Conservation (phyloP, 768 basidiomycete species). For the Pholiota molesta region DNA sequence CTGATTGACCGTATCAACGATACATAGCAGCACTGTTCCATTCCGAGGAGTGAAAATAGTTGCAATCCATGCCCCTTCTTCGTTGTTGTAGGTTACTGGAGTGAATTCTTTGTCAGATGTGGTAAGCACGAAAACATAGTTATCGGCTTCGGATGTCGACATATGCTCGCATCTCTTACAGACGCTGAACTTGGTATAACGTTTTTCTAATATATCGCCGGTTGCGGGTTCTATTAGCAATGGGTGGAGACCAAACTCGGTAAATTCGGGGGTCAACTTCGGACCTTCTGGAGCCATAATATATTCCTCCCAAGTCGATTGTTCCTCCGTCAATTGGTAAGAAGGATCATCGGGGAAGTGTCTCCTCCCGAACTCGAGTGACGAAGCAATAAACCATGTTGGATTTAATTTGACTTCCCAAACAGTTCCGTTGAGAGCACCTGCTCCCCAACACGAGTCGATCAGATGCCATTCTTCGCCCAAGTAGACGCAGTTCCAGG, state of each 20-base stretch:
- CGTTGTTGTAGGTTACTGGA: conserved; percentile 36
- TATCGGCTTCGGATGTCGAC: conserved; percentile 42
- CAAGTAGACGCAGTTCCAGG: conserved; percentile 50
- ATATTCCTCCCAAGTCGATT: conserved; percentile 47
- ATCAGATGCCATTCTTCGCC: conserved; percentile 50
- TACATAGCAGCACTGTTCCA: conserved; percentile 37
- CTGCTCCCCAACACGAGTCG: conserved; percentile 53
- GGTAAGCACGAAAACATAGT: conserved; percentile 42
- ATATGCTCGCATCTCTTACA: conserved; percentile 52
- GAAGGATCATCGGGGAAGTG: conserved; percentile 49
- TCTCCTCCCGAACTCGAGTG: conserved; percentile 43
- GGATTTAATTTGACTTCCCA: conserved; percentile 41
- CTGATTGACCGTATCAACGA: conserved; percentile 35
- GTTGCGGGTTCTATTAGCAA: conserved; percentile 37
- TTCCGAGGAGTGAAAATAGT: conserved; percentile 37
- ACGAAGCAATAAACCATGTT: conserved; percentile 44
- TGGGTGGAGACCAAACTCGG: conserved; percentile 35
- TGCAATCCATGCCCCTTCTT: conserved; percentile 45
- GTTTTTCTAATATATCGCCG: conserved; percentile 35
- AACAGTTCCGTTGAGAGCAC: conserved; percentile 36
- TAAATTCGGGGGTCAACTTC: conserved; percentile 35
- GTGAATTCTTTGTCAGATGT: conserved; percentile 34
- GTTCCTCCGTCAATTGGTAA: conserved; percentile 43
- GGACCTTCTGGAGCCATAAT: conserved; percentile 45
- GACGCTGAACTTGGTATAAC: conserved; percentile 39